Conservation (phyloP, 164 flowering plant genomes). For the Amborella trichopoda region DNA sequence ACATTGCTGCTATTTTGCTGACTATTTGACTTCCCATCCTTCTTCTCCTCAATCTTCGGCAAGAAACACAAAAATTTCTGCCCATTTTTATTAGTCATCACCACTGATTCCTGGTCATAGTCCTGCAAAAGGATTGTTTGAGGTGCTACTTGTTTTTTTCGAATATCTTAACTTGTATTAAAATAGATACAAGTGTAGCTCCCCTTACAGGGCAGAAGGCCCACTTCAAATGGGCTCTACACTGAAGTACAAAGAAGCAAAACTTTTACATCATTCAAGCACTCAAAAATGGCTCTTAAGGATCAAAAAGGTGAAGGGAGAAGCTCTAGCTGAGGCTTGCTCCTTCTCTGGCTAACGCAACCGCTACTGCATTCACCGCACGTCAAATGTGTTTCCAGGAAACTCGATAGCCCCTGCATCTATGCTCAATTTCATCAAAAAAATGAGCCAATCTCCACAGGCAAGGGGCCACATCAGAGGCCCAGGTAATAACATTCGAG, state of each 20-base stretch:
- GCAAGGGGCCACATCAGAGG: no score
- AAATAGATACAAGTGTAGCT: neutral
- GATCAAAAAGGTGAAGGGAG: no score
- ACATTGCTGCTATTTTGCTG: constrained; percentile 58
- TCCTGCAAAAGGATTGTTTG: constrained; percentile 34
- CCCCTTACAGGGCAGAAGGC: neutral
- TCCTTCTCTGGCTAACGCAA: no score
- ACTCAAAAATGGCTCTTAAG: neutral
- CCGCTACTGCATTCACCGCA: no score
- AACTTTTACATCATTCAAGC: neutral
- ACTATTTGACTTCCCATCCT: constrained; percentile 25
- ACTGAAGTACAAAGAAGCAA: neutral
- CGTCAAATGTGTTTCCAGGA: no score
- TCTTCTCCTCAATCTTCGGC: constrained; percentile 70
- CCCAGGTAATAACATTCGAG: no score
- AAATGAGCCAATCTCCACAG: no score
- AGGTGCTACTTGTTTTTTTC: no score
- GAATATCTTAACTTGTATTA: neutral
- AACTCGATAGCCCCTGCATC: no score
- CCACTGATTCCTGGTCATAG: constrained; percentile 70
- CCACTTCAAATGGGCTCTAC: neutral
- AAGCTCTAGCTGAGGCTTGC: no score
- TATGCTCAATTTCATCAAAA: no score
- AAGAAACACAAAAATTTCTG: constrained; percentile 57
- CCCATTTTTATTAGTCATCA: constrained; percentile 61